Evolutionary conservation across 108 stramenopile species (phyloP).

Genomic region (Cyclostephanos invisitatus): DNA sequence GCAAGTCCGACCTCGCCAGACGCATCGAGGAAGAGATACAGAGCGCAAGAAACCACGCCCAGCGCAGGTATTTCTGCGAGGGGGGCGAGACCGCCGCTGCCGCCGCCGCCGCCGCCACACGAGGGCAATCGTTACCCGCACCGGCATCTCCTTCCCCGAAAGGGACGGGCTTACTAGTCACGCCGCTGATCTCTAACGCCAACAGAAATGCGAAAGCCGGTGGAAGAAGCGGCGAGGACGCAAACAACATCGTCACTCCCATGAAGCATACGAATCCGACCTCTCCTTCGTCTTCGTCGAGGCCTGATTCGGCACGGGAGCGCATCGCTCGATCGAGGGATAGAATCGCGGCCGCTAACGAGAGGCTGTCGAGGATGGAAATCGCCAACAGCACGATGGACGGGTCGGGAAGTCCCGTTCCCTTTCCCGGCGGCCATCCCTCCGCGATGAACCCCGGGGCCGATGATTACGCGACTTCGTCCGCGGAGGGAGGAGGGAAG

Average conservation of each 20-base stretch:
- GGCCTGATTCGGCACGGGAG: constrained; percentile 3
- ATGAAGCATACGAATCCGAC: not conserved
- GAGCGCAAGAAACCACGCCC: constrained; percentile 38
- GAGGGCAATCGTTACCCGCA: not conserved
- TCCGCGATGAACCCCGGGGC: too few relatives aligned
- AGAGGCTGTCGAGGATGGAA: not conserved
- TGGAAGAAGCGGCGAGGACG: not conserved
- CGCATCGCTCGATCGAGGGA: constrained; percentile 6
- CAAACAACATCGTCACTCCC: not conserved
- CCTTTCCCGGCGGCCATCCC: too few relatives aligned
- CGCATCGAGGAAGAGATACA: constrained; percentile 44
- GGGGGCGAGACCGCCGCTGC: not conserved
- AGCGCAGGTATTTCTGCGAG: constrained; percentile 22
- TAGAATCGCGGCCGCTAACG: not conserved
- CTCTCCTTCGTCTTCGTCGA: not conserved
- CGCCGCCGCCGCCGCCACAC: not conserved
- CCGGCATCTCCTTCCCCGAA: not conserved
- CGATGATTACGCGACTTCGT: too few relatives aligned
- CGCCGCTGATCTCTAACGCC: too few relatives aligned
- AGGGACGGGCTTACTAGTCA: too few relatives aligned
- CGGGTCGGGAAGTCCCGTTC: too few relatives aligned
- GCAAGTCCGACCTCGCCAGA: constrained; percentile 26
- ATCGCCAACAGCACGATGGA: too few relatives aligned
- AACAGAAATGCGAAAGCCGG: not conserved
- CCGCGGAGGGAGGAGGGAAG: not conserved